phyloP scores from a whole-genome alignment of 257 asterid species.

The Hygrophila difformis region DNA sequence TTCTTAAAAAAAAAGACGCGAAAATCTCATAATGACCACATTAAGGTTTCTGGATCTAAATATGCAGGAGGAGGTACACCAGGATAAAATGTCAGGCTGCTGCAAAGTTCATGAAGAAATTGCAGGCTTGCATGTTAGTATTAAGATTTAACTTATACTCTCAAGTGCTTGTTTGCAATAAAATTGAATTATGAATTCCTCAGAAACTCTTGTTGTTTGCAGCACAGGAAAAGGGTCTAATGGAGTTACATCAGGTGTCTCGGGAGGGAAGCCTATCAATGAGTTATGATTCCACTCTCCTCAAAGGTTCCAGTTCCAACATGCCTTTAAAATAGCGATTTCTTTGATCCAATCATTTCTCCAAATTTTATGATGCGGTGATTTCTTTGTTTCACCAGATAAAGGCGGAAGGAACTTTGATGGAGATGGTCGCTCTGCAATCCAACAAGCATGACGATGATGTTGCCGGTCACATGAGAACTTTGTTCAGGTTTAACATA shows the following conservation, averaged over 20 bases:
- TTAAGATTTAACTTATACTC: no score
- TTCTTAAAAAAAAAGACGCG: no score
- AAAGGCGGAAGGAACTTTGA: slow-evolving; percentile 43
- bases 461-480: slow-evolving; percentile 44
- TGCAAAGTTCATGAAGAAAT: slow-evolving; percentile 44
- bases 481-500: slow-evolving; percentile 42
- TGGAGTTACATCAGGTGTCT: slow-evolving; percentile 41
- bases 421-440: slow-evolving; percentile 47
- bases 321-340: no score
- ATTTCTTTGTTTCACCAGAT: slow-evolving; percentile 21
- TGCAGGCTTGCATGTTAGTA: slow-evolving; percentile 52
- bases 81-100: slow-evolving; percentile 41
- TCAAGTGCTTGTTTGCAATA: no score
- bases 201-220: slow-evolving; percentile 10
- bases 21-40: no score
- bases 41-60: no score
- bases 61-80: slow-evolving; percentile 30
- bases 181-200: background rate
- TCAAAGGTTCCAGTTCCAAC: slow-evolving; percentile 33
- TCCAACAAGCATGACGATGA: slow-evolving; percentile 50
- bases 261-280: slow-evolving; percentile 26
- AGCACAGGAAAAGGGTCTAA: slow-evolving; percentile 48
- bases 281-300: slow-evolving; percentile 51
- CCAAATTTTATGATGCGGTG: no score
- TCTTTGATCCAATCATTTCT: background rate